Percentiles rank a stretch among this genome's conserved stretches.
Evolutionary conservation across 441 rosid species (phyloP).

Genomic region (Euphorbia schlechtendalii): DNA sequence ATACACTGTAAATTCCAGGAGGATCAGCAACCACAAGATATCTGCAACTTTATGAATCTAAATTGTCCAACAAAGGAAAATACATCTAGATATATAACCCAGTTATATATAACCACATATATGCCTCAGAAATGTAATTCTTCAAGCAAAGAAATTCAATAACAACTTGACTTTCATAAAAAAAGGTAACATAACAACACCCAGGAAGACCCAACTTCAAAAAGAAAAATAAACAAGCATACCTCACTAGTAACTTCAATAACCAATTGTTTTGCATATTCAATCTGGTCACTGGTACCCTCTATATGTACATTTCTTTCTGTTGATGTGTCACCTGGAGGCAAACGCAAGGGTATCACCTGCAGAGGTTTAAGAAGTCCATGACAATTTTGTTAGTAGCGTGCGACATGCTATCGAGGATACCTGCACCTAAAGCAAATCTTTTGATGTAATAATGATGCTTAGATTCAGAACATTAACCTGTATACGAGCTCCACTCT

Average conservation of each 20-base stretch:
- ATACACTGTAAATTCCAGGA: constrained; percentile 19
- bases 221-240: constrained; percentile 35
- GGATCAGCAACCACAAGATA: constrained; percentile 19
- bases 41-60: constrained; percentile 30
- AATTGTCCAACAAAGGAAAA: constrained; percentile 18
- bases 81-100: constrained; percentile 11
- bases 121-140: constrained; percentile 2
- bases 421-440: no score
- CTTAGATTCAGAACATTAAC: constrained; percentile 26
- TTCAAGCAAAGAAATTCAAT: constrained; percentile 5
- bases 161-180: no score
- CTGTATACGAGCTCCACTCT: constrained; percentile 93
- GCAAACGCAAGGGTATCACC: constrained; percentile 94
- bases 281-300: constrained; percentile 91
- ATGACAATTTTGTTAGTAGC: neutral
- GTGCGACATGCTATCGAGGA: neutral
- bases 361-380: constrained; percentile 22
- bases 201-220: no score
- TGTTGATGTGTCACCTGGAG: constrained; percentile 77
- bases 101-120: constrained; percentile 13
- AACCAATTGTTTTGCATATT: constrained; percentile 84
- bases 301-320: constrained; percentile 85
- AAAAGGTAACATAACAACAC: no score
- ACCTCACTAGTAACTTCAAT: constrained; percentile 97
- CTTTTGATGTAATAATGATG: neutral